Base-by-base conservation (phyloP, 345 rosid species). In the Leavenworthia alabamica region DNA sequence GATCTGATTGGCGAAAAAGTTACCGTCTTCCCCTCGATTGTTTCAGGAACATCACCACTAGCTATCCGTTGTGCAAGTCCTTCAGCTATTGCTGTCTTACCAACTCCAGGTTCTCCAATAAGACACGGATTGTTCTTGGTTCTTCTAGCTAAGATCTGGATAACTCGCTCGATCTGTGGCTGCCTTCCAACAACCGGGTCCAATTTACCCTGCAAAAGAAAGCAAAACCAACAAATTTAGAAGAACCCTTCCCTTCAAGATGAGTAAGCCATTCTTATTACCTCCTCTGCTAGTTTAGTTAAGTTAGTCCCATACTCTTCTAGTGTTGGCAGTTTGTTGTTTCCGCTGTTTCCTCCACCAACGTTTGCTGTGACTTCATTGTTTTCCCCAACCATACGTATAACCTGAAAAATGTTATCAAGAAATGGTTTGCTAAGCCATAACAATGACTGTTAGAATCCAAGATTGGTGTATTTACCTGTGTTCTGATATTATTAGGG, bases 181-280 rank as follows among this genome's bases (percentile, higher is more conserved):
- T 94, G 97, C 73, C 99, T 94, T 72, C 99, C 99, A 52, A 94
- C 99, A 63, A 94, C 97, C 6, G 99, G 99, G 71, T 94, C 99
- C 66, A 94, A 65, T 69, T 94, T 94, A 50, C 99, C 99, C 99
- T 94, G 72, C 46, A 71, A 66, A 17, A 29, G 27, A 23, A 22
- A 54, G 47, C 62, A 43, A 12, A 41, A 41, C 54, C 40, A 43
- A 5, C 35, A 43, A 14, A 2, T 44, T 61, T 3, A 45, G 29
- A 24, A 17, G 4, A 32, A 33, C n/a, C n/a, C n/a, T n/a, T n/a
- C 33, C 53, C 14, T 39, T 45, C 24, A 41, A 7, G 56, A n/a
- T n/a, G n/a, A n/a, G n/a, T 12, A 28, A 4, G 28, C 22, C 4
- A 16, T 33, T 47, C 16, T 43, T 23, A 27, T 71, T 53, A 90